Conservation (phyloP, 345 rosid genomes). For the Raphanus raphanistrum region DNA sequence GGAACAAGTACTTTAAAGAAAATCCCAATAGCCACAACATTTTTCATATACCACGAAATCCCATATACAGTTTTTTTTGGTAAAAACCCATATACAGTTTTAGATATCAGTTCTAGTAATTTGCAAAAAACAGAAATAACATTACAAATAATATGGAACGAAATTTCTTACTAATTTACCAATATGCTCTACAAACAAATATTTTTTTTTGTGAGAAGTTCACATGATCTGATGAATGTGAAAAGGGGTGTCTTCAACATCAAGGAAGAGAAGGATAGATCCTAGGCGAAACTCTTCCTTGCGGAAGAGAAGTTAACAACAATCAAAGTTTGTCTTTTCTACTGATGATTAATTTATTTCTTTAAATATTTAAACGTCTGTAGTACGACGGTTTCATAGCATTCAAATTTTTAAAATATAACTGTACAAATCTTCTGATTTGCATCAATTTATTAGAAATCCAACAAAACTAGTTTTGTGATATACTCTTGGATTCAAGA, state of each 20-base stretch:
- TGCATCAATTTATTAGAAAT: no score
- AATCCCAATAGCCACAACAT: constrained; percentile 7
- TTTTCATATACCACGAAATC: neutral
- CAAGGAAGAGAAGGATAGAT: neutral
- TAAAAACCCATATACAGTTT: neutral
- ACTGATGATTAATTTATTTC: no score
- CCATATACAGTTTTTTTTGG: neutral
- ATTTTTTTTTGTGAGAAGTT: no score
- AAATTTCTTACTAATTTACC: neutral
- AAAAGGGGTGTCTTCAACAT: neutral
- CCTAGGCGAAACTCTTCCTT: neutral
- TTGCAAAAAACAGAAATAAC: neutral
- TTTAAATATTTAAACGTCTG: no score
- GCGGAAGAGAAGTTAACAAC: neutral
- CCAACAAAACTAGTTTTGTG: no score
- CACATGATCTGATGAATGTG: no score
- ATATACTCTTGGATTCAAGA: no score
- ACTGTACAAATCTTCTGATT: no score
- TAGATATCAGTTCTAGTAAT: neutral
- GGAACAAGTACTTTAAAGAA: neutral
- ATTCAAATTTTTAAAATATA: no score
- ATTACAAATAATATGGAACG: neutral
- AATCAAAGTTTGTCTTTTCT: neutral
- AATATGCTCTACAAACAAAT: no score
- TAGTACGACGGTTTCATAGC: no score